phyloP scores from a whole-genome alignment of 2,329 filamentous ascomycete genomes.

The Neocucurbitaria cava region DNA sequence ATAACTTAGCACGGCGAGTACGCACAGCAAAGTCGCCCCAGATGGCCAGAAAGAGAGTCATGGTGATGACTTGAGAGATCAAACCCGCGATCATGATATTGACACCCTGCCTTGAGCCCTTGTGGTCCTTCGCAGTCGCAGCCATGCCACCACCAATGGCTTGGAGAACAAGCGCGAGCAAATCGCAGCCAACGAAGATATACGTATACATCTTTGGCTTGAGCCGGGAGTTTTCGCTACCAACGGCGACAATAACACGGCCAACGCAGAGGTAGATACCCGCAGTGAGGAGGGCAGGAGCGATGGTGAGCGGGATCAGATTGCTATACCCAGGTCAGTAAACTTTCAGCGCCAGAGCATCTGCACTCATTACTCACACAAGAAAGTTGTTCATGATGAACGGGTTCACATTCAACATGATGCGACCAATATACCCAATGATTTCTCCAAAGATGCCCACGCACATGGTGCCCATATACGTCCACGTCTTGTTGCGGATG shows the following conservation, averaged over 20 bases:
- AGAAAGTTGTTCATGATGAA: conserved; percentile 60
- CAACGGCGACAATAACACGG: conserved; percentile 61
- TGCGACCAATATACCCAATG: conserved; percentile 62
- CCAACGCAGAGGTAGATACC: conserved; percentile 63
- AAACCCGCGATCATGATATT: conserved; percentile 65
- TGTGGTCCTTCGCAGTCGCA: conserved; percentile 53
- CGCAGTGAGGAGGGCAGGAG: conserved; percentile 61
- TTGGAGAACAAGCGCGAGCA: conserved; percentile 64
- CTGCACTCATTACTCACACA: conserved; percentile 48
- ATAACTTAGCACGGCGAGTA: conserved; percentile 20
- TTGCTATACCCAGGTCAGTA: conserved; percentile 48
- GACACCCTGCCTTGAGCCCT: conserved; percentile 54
- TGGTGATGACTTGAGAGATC: conserved; percentile 60
- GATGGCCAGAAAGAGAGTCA: conserved; percentile 55
- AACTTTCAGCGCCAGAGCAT: not conserved
- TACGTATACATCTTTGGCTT: conserved; percentile 56
- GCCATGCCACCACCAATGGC: conserved; percentile 64
- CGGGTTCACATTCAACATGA: conserved; percentile 60
- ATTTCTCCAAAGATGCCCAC: conserved; percentile 59
- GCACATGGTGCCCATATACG: conserved; percentile 56
- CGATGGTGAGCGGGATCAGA: conserved; percentile 62
- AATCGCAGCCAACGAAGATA: conserved; percentile 64
- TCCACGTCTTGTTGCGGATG: conserved; percentile 60
- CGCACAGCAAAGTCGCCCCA: conserved; percentile 46
- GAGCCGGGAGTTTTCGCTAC: conserved; percentile 39